Evolutionary conservation across 2,329 filamentous ascomycete species (phyloP).

Genomic region (Trichoderma sp.): DNA sequence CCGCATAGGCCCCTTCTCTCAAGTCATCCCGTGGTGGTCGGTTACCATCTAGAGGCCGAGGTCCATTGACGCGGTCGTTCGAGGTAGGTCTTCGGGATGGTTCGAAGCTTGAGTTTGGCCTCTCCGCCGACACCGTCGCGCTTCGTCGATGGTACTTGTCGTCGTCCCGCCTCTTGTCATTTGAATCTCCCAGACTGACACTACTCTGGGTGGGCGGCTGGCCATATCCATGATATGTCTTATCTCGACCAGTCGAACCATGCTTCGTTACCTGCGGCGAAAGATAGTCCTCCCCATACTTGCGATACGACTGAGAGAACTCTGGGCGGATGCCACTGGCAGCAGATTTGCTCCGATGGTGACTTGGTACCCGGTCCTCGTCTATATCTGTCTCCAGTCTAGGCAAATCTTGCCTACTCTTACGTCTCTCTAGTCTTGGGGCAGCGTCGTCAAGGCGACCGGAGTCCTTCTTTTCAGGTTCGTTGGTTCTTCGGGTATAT

Average conservation of each 20-base stretch:
- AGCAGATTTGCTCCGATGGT: slow-evolving; percentile 41
- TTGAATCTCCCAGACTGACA: slow-evolving; percentile 25
- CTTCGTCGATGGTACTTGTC: slow-evolving; percentile 29
- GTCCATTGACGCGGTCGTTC: slow-evolving; percentile 36
- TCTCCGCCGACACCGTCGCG: slow-evolving; percentile 32
- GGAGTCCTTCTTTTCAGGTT: not conserved
- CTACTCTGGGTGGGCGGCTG: slow-evolving; percentile 36
- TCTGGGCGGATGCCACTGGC: slow-evolving; percentile 36
- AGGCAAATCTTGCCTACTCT: slow-evolving; percentile 45
- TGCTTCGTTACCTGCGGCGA: slow-evolving; percentile 48
- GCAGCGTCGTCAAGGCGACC: not conserved
- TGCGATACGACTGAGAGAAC: slow-evolving; percentile 31
- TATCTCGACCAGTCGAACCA: slow-evolving; percentile 45
- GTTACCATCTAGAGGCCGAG: slow-evolving; percentile 32
- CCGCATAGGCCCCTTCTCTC: slow-evolving; percentile 36
- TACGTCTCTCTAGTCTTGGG: slow-evolving; percentile 30
- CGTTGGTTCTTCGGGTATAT: not conserved
- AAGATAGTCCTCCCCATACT: slow-evolving; percentile 38
- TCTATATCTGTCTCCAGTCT: slow-evolving; percentile 46
- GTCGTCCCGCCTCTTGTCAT: slow-evolving; percentile 31
- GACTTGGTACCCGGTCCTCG: slow-evolving; percentile 31
- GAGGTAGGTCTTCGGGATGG: slow-evolving; percentile 34
- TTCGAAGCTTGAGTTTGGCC: slow-evolving; percentile 32
- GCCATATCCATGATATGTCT: slow-evolving; percentile 40
- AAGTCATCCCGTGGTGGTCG: slow-evolving; percentile 29